Conservation (phyloP, 371 early-diverging fungal species). For the Phascolomyces articulosus region DNA sequence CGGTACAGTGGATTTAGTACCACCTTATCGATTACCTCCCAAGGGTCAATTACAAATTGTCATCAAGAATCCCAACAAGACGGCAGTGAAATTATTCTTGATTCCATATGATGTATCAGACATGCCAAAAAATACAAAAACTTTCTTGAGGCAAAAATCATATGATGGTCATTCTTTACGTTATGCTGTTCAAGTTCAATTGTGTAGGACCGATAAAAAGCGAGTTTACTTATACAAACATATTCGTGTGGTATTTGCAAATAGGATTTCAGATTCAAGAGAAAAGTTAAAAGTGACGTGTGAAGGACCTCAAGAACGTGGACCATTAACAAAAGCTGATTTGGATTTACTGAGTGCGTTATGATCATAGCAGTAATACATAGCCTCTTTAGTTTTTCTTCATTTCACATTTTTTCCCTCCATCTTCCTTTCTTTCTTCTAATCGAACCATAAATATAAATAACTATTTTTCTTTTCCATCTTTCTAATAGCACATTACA, state of each 20-base stretch:
- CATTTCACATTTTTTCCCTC: too few species aligned
- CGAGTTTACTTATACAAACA: constrained; percentile 68
- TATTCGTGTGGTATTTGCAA: constrained; percentile 80
- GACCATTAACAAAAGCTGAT: constrained; percentile 25
- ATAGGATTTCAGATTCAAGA: constrained; percentile 60
- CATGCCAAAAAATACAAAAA: constrained; percentile 76
- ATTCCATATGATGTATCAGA: constrained; percentile 82
- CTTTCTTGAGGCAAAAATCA: constrained; percentile 83
- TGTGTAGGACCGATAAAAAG: constrained; percentile 59
- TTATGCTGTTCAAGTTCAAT: constrained; percentile 80
- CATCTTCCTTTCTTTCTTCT: background rate
- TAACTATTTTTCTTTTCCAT: too few species aligned
- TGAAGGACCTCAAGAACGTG: constrained; percentile 61
- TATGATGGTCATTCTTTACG: constrained; percentile 49
- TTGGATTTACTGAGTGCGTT: constrained; percentile 10
- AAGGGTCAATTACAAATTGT: constrained; percentile 85
- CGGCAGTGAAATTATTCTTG: constrained; percentile 81
- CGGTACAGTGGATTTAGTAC: constrained; percentile 45
- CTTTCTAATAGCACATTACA: too few species aligned
- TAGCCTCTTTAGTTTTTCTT: too few species aligned
- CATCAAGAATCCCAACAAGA: constrained; percentile 81
- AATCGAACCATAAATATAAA: too few species aligned
- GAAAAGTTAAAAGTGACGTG: constrained; percentile 65
- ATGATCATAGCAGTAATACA: too few species aligned
- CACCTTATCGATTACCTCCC: constrained; percentile 70